A percentile compares a stretch with the other conserved stretches of the same genome.
These are phyloP conservation scores for Ambrosia hybrid DNA, from an alignment of 140 eudicot genomes.

Conservation along the genomic window DNA sequence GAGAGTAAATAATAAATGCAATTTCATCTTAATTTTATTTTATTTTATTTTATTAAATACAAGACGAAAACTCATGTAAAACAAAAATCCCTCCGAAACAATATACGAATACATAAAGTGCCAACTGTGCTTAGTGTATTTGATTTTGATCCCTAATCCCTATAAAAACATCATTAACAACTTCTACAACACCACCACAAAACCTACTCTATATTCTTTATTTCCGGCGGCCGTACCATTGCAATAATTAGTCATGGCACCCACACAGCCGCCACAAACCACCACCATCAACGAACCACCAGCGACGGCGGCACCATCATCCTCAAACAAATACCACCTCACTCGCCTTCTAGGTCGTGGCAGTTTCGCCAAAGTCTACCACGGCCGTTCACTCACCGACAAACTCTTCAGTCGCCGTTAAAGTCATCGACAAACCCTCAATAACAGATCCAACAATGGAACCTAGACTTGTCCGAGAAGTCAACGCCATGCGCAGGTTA, in stretches of 20 bases:
- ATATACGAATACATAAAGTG: slow-evolving; percentile 18
- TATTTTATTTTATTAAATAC: too few species aligned
- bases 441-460: slow-evolving; percentile 48
- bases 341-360: slow-evolving; percentile 64
- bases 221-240: slow-evolving; percentile 17
- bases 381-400: slow-evolving; percentile 43
- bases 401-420: slow-evolving; percentile 46
- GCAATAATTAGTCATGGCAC: slow-evolving; percentile 31
- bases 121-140: slow-evolving; percentile 23
- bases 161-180: slow-evolving; percentile 26
- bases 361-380: slow-evolving; percentile 74
- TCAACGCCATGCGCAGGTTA: slow-evolving; percentile 70
- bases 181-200: slow-evolving; percentile 2
- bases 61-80: too few species aligned
- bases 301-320: slow-evolving; percentile 52
- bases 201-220: background rate
- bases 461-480: slow-evolving; percentile 59
- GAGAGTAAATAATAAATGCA: too few species aligned
- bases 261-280: slow-evolving; percentile 21
- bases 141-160: background rate
- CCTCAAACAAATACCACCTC: slow-evolving; percentile 54
- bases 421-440: slow-evolving; percentile 47
- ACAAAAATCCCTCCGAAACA: slow-evolving; percentile 9
- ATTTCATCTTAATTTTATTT: too few species aligned
- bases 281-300: slow-evolving; percentile 34